Percentiles rank a stretch among this genome's conserved stretches.
Evolutionary conservation across 768 basidiomycete species (phyloP).

Genomic region (Pisolithus marmoratus): DNA sequence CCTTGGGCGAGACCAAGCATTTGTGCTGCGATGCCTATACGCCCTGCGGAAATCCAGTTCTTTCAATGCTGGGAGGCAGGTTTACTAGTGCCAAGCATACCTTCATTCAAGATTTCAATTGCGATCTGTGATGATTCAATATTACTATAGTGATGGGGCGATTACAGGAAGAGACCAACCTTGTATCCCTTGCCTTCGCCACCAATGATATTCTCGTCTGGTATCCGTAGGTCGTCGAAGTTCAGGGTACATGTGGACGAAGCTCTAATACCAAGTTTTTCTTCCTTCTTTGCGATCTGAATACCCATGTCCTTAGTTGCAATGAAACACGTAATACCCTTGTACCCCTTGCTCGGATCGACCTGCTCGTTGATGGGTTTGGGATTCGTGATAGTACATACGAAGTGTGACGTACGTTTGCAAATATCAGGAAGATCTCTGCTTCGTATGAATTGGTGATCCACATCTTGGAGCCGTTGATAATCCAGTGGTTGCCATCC

Average conservation of each 20-base stretch:
- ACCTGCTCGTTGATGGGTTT: slow-evolving; percentile 34
- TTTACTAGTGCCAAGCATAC: slow-evolving; percentile 22
- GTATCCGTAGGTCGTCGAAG: slow-evolving; percentile 90
- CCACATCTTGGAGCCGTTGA: slow-evolving; percentile 99
- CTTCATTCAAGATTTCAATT: slow-evolving; percentile 95
- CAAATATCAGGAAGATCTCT: slow-evolving; percentile 90
- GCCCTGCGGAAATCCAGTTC: slow-evolving; percentile 37
- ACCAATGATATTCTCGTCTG: slow-evolving; percentile 84
- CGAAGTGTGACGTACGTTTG: slow-evolving; percentile 55
- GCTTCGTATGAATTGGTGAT: slow-evolving; percentile 95
- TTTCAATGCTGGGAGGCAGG: background rate
- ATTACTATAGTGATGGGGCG: background rate
- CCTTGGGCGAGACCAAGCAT: slow-evolving; percentile 98
- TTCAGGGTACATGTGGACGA: slow-evolving; percentile 92
- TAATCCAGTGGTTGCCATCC: slow-evolving; percentile 77
- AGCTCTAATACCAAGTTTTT: slow-evolving; percentile 95
- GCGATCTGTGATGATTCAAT: slow-evolving; percentile 52
- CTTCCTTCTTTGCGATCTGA: slow-evolving; percentile 96
- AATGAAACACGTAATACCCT: slow-evolving; percentile 97
- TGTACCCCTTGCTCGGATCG: slow-evolving; percentile 93
- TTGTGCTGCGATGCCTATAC: slow-evolving; percentile 97
- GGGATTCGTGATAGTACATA: background rate
- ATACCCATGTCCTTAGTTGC: slow-evolving; percentile 96
- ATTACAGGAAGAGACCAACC: slow-evolving; percentile 24
- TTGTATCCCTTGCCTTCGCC: slow-evolving; percentile 93